Evolutionary conservation across 2,329 filamentous ascomycete genomes (phyloP).

Genomic region (Lecanicillium sp.): DNA sequence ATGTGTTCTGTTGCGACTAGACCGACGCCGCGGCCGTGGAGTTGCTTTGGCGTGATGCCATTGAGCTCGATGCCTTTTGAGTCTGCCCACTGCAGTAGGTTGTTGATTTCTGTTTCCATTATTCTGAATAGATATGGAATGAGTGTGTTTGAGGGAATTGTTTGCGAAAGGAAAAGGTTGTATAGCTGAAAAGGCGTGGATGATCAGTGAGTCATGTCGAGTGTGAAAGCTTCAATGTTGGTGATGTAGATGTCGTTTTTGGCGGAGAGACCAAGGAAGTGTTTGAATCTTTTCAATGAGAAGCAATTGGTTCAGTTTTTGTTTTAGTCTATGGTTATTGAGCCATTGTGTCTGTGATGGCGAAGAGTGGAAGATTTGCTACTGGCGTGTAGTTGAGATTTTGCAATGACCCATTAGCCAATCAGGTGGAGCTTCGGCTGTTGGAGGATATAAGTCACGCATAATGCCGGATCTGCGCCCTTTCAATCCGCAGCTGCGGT

Average conservation of each 20-base stretch:
- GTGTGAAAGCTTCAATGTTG: conserved; percentile 1
- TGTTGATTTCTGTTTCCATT: conserved; percentile 21
- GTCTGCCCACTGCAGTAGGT: conserved; percentile 61
- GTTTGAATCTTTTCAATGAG: too few relatives aligned
- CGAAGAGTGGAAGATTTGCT: too few relatives aligned
- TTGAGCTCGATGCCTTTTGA: conserved; percentile 57
- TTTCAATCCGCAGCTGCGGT: too few relatives aligned
- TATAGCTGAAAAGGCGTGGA: not conserved
- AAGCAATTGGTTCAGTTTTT: not conserved
- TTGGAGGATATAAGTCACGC: too few relatives aligned
- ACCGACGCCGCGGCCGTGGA: conserved; percentile 69
- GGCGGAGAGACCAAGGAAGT: too few relatives aligned
- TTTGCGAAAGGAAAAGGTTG: too few relatives aligned
- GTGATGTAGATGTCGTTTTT: conserved; percentile 7
- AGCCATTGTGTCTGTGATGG: too few relatives aligned
- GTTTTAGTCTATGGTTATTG: too few relatives aligned
- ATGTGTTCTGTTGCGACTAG: conserved; percentile 62
- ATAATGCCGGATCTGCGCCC: too few relatives aligned
- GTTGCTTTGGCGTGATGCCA: conserved; percentile 56
- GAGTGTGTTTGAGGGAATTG: not conserved
- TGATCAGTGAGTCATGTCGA: conserved; percentile 3
- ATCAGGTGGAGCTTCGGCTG: too few relatives aligned
- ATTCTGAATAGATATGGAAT: not conserved
- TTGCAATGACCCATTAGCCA: not conserved
- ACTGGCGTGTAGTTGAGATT: conserved; percentile 23